Evolutionary conservation across 1,139 yeast species (phyloP).

Genomic region (Candida anutae): DNA sequence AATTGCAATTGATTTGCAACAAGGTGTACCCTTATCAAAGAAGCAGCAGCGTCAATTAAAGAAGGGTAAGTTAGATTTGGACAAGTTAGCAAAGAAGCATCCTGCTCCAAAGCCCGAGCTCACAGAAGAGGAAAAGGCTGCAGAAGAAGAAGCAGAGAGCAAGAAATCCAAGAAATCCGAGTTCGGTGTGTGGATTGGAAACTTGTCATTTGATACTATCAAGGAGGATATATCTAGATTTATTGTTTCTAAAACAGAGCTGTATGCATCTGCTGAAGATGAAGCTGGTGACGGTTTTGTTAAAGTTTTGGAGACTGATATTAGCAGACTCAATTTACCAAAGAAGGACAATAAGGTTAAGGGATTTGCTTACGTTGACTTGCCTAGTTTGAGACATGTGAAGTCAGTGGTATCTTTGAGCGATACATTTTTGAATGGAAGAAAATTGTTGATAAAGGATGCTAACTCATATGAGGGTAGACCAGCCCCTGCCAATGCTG

Average conservation of each 20-base stretch:
- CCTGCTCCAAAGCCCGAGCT: constrained; percentile 36
- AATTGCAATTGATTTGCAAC: constrained; percentile 71
- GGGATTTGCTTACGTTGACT: constrained; percentile 91
- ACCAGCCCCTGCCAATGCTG: constrained; percentile 47
- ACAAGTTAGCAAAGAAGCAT: constrained; percentile 45
- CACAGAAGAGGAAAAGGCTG: constrained; percentile 20
- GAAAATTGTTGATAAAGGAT: constrained; percentile 79
- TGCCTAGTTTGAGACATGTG: constrained; percentile 56
- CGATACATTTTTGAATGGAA: constrained; percentile 69
- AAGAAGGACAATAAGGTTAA: constrained; percentile 54
- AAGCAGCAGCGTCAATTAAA: constrained; percentile 85
- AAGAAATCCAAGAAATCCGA: constrained; percentile 35
- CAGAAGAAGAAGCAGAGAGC: constrained; percentile 18
- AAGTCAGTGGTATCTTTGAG: constrained; percentile 58
- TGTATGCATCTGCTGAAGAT: constrained; percentile 16
- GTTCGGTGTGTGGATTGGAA: constrained; percentile 92
- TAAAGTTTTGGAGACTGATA: constrained; percentile 38
- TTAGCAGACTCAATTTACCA: constrained; percentile 61
- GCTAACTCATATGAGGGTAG: constrained; percentile 82
- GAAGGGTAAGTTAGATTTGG: constrained; percentile 63
- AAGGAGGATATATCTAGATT: constrained; percentile 67
- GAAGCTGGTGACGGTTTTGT: constrained; percentile 21
- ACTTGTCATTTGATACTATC: constrained; percentile 77
- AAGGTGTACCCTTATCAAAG: constrained; percentile 79
- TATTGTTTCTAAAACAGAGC: constrained; percentile 50